Base-by-base conservation (phyloP, 768 basidiomycete species). In the Mrakia gelida region DNA sequence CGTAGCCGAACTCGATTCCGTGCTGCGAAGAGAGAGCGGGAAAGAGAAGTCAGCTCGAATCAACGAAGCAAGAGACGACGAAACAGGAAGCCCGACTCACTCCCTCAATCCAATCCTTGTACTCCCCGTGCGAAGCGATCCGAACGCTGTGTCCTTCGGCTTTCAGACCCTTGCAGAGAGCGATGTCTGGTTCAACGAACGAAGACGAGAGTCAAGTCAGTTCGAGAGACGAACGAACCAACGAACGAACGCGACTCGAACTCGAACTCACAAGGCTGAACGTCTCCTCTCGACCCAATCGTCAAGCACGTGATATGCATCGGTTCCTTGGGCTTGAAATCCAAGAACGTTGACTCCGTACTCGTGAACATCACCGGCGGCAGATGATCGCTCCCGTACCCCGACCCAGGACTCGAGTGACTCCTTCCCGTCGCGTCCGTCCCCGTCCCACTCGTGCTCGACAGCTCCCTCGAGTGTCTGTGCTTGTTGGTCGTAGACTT, bases 321-420 rank as follows among this genome's bases (percentile, higher is more conserved):
- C 2, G 92, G 86, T 81, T 92, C 88, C 81, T 89, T 88, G 2
- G 96, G 97, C 84, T 94, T 95, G 87, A 99, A 99, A 9, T 94
- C 96, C 80, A 99, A 85, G 86, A 98, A 98, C 2, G 96, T 96
- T 4, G 93, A 94, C 0, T 93, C 94, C n/a, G 92, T 91, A 16
- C 93, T 95, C 2, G 92, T 94, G 84, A 99, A 98, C 93, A 98
- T 95, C 62, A 94, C 89, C n/a, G 93, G 92, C 3, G 93, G 92
- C 30, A 92, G 82, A 9, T 91, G 90, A 78, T 92, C 91, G 8
- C 90, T 86, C 73, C 91, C 90, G 1, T 88, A 86, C 73, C 91
- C 90, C 1, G 88, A 86, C 3, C 86, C 83, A 38, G 88, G 87
- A 61, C 56, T 62, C 52, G 52, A 56, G 21, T 56, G 34, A 6